These are phyloP conservation scores for Saccharomyces hybrid DNA, from an alignment of 1,139 yeast genomes.

Conservation along the genomic window DNA sequence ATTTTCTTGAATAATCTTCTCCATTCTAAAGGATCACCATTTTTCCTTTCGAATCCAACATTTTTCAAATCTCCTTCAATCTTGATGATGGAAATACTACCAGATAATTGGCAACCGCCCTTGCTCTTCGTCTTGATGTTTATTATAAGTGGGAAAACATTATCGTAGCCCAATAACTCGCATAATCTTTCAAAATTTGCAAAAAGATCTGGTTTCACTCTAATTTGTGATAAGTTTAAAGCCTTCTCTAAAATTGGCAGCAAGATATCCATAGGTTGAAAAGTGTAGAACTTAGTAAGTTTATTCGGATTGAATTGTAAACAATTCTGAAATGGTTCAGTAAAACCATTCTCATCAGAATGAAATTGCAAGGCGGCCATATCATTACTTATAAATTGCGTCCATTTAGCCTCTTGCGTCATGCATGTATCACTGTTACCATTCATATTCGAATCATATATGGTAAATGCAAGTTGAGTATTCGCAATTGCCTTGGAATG, in stretches of 20 bases:
- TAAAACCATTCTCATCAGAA: constrained; percentile 6
- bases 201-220: constrained; percentile 21
- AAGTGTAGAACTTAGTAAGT: constrained; percentile 27
- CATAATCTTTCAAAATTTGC: constrained; percentile 16
- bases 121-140: constrained; percentile 42
- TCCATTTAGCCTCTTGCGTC: constrained; percentile 21
- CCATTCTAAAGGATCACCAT: constrained; percentile 67
- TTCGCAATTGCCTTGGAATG: constrained; percentile 8
- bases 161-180: constrained; percentile 13
- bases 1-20: constrained; percentile 50
- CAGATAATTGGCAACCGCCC: constrained; percentile 40
- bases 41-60: constrained; percentile 45
- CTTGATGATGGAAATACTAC: constrained; percentile 39
- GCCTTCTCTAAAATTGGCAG: constrained; percentile 25
- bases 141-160: constrained; percentile 33
- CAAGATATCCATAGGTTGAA: constrained; percentile 21
- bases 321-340: constrained; percentile 4
- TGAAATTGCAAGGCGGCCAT: constrained; percentile 26
- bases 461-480: constrained; percentile 19
- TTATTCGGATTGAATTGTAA: constrained; percentile 25
- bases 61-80: constrained; percentile 36
- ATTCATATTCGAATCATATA: constrained; percentile 5
- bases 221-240: constrained; percentile 17
- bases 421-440: constrained; percentile 6
- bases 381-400: constrained; percentile 21